Evolutionary conservation across 2,329 filamentous ascomycete species (phyloP).

Genomic region (Clarireedia paspali): DNA sequence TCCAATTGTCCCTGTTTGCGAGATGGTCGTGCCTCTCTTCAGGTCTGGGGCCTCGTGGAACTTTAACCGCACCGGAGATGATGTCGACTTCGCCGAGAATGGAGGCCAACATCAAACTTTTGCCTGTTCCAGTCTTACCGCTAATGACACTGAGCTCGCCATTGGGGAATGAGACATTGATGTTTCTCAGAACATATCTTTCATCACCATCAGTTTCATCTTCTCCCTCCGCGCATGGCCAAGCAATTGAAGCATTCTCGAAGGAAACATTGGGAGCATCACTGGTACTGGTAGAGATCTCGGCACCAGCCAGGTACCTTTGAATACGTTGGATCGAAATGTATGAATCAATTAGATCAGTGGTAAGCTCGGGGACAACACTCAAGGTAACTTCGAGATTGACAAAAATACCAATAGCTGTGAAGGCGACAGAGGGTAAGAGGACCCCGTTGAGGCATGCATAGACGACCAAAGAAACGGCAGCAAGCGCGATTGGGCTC

Average conservation of each 20-base stretch:
- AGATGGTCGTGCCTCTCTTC: conserved; percentile 52
- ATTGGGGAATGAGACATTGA: conserved; percentile 59
- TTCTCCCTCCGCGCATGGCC: conserved; percentile 62
- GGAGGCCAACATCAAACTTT: conserved; percentile 65
- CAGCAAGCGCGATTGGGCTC: conserved; percentile 66
- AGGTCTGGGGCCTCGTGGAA: conserved; percentile 42
- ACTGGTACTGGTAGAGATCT: conserved; percentile 47
- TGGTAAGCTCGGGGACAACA: conserved; percentile 65
- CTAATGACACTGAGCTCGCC: conserved; percentile 67
- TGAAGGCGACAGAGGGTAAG: conserved; percentile 69
- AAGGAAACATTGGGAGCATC: conserved; percentile 56
- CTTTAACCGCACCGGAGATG: conserved; percentile 51
- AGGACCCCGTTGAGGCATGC: conserved; percentile 55
- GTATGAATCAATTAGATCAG: conserved; percentile 62
- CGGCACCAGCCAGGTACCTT: conserved; percentile 59
- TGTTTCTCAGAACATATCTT: conserved; percentile 56
- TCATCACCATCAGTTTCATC: conserved; percentile 47
- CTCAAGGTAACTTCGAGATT: conserved; percentile 65
- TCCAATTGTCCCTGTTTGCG: conserved; percentile 57
- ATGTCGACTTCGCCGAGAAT: conserved; percentile 71
- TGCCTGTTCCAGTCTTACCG: conserved; percentile 71
- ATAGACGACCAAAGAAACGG: conserved; percentile 62
- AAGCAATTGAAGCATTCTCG: conserved; percentile 61
- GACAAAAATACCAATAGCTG: conserved; percentile 66
- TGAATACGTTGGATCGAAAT: conserved; percentile 68